These are phyloP conservation scores for Diplodia seriata DNA, from an alignment of 2,329 filamentous ascomycete species.

Conservation along the genomic window DNA sequence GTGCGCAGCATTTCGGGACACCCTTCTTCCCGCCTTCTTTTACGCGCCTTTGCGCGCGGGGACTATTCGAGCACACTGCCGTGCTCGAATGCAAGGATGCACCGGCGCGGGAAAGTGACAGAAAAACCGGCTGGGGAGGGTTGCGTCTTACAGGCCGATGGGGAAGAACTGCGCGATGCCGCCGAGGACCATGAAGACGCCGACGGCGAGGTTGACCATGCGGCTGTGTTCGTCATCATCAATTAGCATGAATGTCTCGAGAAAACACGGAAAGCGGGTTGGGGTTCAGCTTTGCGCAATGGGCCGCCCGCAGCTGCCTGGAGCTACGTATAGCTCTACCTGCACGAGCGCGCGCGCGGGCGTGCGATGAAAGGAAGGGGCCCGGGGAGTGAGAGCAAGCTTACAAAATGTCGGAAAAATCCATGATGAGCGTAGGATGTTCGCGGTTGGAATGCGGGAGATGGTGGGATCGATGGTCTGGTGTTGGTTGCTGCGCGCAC, in stretches of 20 bases:
- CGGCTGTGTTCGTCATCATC: conserved; percentile 65
- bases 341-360: background rate
- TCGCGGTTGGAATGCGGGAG: background rate
- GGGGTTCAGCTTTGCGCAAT: background rate
- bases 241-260: conserved; percentile 28
- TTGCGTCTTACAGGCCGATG: conserved; percentile 48
- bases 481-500: background rate
- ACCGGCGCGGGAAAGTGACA: background rate
- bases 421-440: conserved; percentile 63
- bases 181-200: conserved; percentile 84
- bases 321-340: conserved; percentile 31
- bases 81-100: conserved; percentile 29
- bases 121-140: conserved; percentile 43
- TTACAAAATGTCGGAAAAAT: conserved; percentile 92
- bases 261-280: conserved; percentile 6
- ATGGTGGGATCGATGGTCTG: conserved; percentile 8
- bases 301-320: conserved; percentile 10
- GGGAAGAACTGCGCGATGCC: conserved; percentile 77
- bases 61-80: conserved; percentile 15
- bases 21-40: background rate
- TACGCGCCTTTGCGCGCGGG: background rate
- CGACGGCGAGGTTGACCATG: conserved; percentile 90
- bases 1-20: background rate
- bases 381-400: conserved; percentile 46
- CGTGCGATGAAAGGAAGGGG: background rate